These are phyloP conservation scores for Tubosaeta sp. DNA, from an alignment of 768 basidiomycete species.

Conservation along the genomic window DNA sequence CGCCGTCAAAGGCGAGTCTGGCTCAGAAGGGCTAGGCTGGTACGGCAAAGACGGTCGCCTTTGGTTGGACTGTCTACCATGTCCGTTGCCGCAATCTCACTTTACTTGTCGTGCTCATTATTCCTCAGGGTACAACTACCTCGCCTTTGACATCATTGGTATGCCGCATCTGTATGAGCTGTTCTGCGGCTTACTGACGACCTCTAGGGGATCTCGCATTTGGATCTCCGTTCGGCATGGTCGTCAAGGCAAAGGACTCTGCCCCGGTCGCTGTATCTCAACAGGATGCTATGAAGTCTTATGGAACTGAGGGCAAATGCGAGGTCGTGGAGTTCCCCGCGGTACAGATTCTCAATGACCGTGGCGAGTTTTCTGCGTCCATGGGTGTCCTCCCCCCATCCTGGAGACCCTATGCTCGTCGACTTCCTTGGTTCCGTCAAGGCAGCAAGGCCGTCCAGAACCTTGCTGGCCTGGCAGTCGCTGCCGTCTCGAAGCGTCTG, in stretches of 20 bases:
- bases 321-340: slow-evolving; percentile 69
- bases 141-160: slow-evolving; percentile 78
- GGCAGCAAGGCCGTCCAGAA: slow-evolving; percentile 64
- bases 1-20: slow-evolving; percentile 52
- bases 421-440: slow-evolving; percentile 72
- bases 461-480: slow-evolving; percentile 75
- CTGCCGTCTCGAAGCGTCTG: slow-evolving; percentile 75
- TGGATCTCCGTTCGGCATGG: slow-evolving; percentile 87
- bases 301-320: slow-evolving; percentile 41
- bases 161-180: background rate
- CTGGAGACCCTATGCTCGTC: slow-evolving; percentile 61
- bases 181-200: background rate
- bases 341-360: slow-evolving; percentile 79
- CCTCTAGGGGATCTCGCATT: slow-evolving; percentile 65
- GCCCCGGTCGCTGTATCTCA: slow-evolving; percentile 63
- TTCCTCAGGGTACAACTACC: slow-evolving; percentile 49
- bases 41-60: slow-evolving; percentile 55
- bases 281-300: slow-evolving; percentile 50
- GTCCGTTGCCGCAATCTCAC: slow-evolving; percentile 35
- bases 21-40: slow-evolving; percentile 63
- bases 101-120: slow-evolving; percentile 5
- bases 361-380: slow-evolving; percentile 82
- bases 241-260: slow-evolving; percentile 65
- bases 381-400: slow-evolving; percentile 73
- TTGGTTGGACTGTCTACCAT: slow-evolving; percentile 73